These are phyloP conservation scores for Pichia sp. DNA, from an alignment of 1,139 yeast genomes.

Conservation along the genomic window DNA sequence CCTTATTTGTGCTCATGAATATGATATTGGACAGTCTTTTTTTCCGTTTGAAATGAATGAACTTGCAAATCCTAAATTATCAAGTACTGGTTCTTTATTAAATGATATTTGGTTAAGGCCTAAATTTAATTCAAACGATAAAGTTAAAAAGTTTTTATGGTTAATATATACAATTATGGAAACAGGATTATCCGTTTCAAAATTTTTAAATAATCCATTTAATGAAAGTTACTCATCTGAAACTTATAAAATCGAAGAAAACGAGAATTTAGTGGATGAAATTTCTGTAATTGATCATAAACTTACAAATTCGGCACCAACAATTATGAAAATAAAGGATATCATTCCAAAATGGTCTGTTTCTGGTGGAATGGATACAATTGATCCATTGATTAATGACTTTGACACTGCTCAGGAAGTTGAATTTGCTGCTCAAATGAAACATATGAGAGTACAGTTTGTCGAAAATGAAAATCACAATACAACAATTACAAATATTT, in stretches of 20 bases:
- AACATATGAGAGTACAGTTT: constrained; percentile 42
- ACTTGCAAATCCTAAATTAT: constrained; percentile 9
- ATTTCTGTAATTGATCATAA: constrained; percentile 8
- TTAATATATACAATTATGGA: constrained; percentile 73
- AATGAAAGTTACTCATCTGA: constrained; percentile 11
- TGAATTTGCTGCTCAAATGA: constrained; percentile 67
- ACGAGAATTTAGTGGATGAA: constrained; percentile 3
- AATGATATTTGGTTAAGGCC: constrained; percentile 30
- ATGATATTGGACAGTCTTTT: constrained; percentile 26
- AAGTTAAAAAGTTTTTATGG: constrained; percentile 80
- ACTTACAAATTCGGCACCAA: constrained; percentile 5
- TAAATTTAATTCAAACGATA: constrained; percentile 46
- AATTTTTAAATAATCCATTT: constrained; percentile 59
- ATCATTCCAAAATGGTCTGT: constrained; percentile 7
- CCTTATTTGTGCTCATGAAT: constrained; percentile 58
- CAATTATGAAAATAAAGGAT: constrained; percentile 7
- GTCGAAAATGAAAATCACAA: constrained; percentile 18
- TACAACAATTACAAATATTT: constrained; percentile 4
- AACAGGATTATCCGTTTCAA: constrained; percentile 52
- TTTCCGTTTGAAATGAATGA: constrained; percentile 18
- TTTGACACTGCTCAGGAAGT: constrained; percentile 67
- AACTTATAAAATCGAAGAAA: constrained; percentile 21
- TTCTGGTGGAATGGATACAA: not conserved
- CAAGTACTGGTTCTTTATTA: constrained; percentile 27
- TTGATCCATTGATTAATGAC: constrained; percentile 20